Conservation (phyloP, 495 filamentous ascomycete species). For the Penicillium subrubescens region DNA sequence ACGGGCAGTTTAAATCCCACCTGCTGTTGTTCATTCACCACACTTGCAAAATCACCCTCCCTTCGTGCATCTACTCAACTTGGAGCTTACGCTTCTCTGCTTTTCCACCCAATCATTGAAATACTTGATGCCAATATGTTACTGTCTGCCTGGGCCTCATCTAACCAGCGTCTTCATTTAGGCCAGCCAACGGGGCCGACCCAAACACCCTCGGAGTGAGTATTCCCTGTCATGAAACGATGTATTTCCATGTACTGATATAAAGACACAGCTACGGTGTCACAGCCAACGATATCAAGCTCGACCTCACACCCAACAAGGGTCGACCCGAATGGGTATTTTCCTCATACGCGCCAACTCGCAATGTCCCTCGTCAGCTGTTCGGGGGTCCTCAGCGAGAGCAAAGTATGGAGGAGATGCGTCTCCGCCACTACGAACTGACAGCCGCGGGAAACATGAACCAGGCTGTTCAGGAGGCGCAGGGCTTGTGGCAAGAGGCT, state of each 20-base stretch:
- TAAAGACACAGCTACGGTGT: conserved; percentile 48
- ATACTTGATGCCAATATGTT: background rate
- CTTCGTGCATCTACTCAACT: background rate
- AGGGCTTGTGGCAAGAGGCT: conserved; percentile 57
- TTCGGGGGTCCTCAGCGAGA: conserved; percentile 79
- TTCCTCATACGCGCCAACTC: conserved; percentile 77
- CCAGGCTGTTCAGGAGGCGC: conserved; percentile 67
- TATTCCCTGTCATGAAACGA: background rate
- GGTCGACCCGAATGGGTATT: conserved; percentile 80
- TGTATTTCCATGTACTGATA: background rate
- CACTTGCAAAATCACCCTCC: background rate
- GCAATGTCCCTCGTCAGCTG: conserved; percentile 72
- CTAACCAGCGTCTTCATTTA: background rate
- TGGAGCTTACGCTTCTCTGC: background rate
- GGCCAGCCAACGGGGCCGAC: conserved; percentile 22
- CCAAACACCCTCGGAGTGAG: conserved; percentile 36
- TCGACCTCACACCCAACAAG: conserved; percentile 58
- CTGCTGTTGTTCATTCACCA: background rate
- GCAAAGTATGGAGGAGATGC: conserved; percentile 81
- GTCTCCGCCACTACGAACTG: conserved; percentile 65
- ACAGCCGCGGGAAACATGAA: conserved; percentile 60
- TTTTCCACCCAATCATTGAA: background rate
- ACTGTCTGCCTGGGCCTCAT: background rate
- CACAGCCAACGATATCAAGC: conserved; percentile 55
- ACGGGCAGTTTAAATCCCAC: background rate